phyloP scores from a whole-genome alignment of 2,329 filamentous ascomycete genomes.

The Penicillium polonicum region DNA sequence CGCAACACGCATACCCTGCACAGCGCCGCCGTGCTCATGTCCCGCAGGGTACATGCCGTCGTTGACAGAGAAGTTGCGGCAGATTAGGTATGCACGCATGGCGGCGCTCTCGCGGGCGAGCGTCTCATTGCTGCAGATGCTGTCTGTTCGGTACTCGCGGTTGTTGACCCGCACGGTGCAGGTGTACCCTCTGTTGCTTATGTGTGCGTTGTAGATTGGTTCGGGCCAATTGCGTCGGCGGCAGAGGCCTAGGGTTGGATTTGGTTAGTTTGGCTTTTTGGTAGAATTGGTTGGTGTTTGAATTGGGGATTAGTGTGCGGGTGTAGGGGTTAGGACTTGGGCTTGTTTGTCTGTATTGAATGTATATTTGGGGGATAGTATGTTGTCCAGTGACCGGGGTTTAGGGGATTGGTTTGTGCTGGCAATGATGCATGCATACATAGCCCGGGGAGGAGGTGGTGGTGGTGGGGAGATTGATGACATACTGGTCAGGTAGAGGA shows the following conservation, averaged over 20 bases:
- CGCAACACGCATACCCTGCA: constrained; percentile 63
- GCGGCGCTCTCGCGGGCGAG: constrained; percentile 91
- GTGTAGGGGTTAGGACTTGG: not conserved
- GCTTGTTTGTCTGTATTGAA: not conserved
- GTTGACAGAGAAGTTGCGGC: constrained; percentile 95
- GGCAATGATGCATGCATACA: constrained; percentile 15
- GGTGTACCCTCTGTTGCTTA: constrained; percentile 71
- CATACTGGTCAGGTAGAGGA: constrained; percentile 72
- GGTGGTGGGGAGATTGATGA: constrained; percentile 29
- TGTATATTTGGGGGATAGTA: not conserved
- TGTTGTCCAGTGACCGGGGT: not conserved
- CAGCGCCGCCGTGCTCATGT: constrained; percentile 53
- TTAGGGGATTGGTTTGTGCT: not conserved
- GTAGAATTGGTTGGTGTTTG: constrained; percentile 3
- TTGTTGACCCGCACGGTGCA: constrained; percentile 95
- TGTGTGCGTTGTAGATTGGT: constrained; percentile 82
- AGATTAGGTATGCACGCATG: constrained; percentile 95
- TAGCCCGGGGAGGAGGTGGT: constrained; percentile 3
- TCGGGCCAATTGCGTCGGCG: constrained; percentile 91
- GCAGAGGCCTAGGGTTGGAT: constrained; percentile 71
- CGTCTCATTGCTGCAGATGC: constrained; percentile 75
- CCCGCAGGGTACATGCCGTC: constrained; percentile 76
- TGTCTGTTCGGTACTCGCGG: constrained; percentile 90
- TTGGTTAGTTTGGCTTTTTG: constrained; percentile 15
- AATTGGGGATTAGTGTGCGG: not conserved